Conservation (phyloP, 352 stramenopile genomes). For the Achlya hypogyna region DNA sequence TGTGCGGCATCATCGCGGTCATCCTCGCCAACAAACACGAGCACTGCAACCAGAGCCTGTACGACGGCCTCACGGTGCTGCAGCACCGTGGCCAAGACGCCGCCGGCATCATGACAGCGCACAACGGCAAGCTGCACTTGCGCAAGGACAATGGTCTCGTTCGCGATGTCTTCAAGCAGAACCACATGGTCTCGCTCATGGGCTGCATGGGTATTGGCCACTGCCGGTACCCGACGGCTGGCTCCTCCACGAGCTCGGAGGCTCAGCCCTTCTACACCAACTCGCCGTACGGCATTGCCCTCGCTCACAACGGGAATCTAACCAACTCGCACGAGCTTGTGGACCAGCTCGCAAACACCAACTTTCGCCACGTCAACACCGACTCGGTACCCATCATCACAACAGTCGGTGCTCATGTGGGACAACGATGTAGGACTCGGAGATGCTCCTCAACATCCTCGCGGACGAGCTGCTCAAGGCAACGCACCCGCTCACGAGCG, state of each 20-base stretch:
- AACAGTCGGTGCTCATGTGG: too few species aligned
- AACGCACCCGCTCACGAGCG: constrained; percentile 49
- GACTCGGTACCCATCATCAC: constrained; percentile 63
- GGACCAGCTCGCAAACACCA: constrained; percentile 84
- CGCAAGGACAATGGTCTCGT: constrained; percentile 98
- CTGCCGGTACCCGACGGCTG: constrained; percentile 97
- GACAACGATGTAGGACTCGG: constrained; percentile 80
- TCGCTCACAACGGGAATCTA: constrained; percentile 98
- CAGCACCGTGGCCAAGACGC: constrained; percentile 97
- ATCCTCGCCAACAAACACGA: constrained; percentile 92
- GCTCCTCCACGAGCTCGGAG: constrained; percentile 82
- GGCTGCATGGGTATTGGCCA: constrained; percentile 97
- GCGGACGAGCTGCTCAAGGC: constrained; percentile 92
- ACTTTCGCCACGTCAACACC: constrained; percentile 96
- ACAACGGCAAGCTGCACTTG: constrained; percentile 90
- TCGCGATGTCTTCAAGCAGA: constrained; percentile 97
- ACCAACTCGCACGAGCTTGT: constrained; percentile 96
- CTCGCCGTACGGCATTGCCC: constrained; percentile 96
- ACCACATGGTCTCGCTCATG: constrained; percentile 94
- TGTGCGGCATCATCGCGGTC: constrained; percentile 98
- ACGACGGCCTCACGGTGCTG: constrained; percentile 96
- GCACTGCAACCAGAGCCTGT: constrained; percentile 91
- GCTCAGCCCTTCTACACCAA: constrained; percentile 99
- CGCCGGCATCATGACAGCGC: constrained; percentile 94
- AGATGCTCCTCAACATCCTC: constrained; percentile 98